Evolutionary conservation across 352 stramenopile species (phyloP).

Genomic region (Pythium sp.): DNA sequence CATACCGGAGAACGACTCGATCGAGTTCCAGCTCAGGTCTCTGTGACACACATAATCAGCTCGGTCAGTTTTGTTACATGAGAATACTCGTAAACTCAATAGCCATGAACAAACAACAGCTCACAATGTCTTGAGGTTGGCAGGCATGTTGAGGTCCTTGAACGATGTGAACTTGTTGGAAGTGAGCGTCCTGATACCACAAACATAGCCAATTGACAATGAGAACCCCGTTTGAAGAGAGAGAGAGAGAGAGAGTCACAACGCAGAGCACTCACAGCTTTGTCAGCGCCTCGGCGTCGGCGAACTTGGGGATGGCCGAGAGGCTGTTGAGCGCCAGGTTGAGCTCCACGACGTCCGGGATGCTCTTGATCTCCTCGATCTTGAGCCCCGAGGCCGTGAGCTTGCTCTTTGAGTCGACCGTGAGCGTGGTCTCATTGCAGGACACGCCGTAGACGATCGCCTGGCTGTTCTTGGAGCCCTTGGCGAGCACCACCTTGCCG

Average conservation of each 20-base stretch:
- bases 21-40: slow-evolving; percentile 64
- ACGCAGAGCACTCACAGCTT: slow-evolving; percentile 33
- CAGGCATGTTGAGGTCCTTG: slow-evolving; percentile 36
- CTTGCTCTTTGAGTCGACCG: slow-evolving; percentile 30
- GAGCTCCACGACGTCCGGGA: slow-evolving; percentile 44
- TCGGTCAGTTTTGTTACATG: background rate
- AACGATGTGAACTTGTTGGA: slow-evolving; percentile 48
- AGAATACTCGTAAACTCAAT: background rate
- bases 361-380: slow-evolving; percentile 50
- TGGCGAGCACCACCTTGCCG: slow-evolving; percentile 39
- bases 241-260: background rate
- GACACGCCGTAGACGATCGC: slow-evolving; percentile 34
- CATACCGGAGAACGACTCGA: slow-evolving; percentile 62
- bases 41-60: slow-evolving; percentile 7
- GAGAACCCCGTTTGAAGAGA: background rate
- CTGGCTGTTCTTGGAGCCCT: slow-evolving; percentile 25
- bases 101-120: background rate
- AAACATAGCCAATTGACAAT: background rate
- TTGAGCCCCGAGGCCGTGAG: slow-evolving; percentile 36
- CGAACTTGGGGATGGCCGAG: slow-evolving; percentile 28
- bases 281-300: slow-evolving; percentile 26
- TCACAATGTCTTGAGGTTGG: slow-evolving; percentile 40
- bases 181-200: slow-evolving; percentile 36
- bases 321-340: slow-evolving; percentile 60
- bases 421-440: slow-evolving; percentile 32